Percentiles rank a stretch among this genome's conserved stretches.
phyloP scores from a whole-genome alignment of 805 yeast genomes.

The Teunomyces funiuensis region DNA sequence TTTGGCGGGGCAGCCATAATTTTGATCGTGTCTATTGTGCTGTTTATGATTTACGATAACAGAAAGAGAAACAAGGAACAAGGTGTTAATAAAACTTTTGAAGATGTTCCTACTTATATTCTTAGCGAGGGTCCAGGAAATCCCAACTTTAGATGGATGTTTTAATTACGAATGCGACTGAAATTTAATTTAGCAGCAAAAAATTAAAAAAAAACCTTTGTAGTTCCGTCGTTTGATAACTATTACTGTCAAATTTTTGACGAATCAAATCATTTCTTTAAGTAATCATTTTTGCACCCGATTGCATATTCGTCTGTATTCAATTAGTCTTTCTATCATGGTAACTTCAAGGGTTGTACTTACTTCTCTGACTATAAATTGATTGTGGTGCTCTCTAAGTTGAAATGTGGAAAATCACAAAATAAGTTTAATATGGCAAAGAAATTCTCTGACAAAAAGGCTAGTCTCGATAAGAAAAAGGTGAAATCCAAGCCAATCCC shows the following conservation, averaged over 20 bases:
- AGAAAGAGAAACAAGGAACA: slow-evolving; percentile 38
- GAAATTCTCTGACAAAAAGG: slow-evolving; percentile 1
- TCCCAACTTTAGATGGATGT: slow-evolving; percentile 50
- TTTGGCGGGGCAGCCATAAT: slow-evolving; percentile 31
- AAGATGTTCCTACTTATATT: slow-evolving; percentile 43
- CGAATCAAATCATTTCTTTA: neutral
- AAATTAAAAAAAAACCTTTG: slow-evolving; percentile 2
- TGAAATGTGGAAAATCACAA: neutral
- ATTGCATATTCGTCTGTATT: neutral
- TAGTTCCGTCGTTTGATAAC: neutral
- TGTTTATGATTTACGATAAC: slow-evolving; percentile 44
- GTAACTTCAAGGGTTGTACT: slow-evolving; percentile 2
- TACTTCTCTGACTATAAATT: neutral
- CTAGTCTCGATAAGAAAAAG: neutral
- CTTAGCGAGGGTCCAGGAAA: slow-evolving; percentile 46
- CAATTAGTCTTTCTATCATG: neutral
- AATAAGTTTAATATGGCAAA: neutral
- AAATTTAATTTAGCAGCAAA: neutral
- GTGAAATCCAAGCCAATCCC: slow-evolving; percentile 34
- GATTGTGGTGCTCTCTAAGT: neutral
- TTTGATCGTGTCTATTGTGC: slow-evolving; percentile 21
- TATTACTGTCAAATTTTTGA: slow-evolving; percentile 1
- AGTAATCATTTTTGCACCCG: neutral
- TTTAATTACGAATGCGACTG: slow-evolving; percentile 14
- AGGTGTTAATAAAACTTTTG: slow-evolving; percentile 37